Evolutionary conservation across 2,329 filamentous ascomycete species (phyloP).

Genomic region (Westerdykella ornata): DNA sequence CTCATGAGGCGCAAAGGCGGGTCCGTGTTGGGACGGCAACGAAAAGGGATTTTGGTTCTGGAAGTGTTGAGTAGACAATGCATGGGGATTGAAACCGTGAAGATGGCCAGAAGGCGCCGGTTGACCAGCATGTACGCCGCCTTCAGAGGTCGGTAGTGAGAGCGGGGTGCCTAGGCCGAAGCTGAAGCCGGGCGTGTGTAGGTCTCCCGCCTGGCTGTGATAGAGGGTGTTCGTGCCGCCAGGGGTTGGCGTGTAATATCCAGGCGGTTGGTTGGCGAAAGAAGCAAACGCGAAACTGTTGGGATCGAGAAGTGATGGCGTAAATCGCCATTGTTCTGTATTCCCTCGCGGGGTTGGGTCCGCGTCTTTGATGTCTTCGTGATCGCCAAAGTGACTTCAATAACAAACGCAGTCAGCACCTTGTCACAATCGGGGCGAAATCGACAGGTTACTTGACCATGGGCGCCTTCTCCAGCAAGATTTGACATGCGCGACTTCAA

Average conservation of each 20-base stretch:
- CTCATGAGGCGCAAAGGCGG: conserved; percentile 65
- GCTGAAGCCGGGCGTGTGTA: conserved; percentile 73
- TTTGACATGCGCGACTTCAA: background rate
- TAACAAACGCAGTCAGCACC: conserved; percentile 3
- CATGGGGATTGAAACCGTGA: conserved; percentile 55
- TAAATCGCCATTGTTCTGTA: conserved; percentile 79
- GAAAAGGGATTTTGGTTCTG: conserved; percentile 66
- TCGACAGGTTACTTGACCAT: no score
- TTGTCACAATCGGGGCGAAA: no score
- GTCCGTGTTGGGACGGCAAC: conserved; percentile 42
- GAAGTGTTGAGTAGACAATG: conserved; percentile 41
- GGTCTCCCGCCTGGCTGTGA: conserved; percentile 74
- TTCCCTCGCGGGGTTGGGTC: conserved; percentile 76
- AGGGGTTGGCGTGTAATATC: conserved; percentile 83
- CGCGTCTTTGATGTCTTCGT: conserved; percentile 60
- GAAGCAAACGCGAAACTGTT: conserved; percentile 73
- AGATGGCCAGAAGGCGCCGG: conserved; percentile 48
- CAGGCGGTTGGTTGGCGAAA: conserved; percentile 72
- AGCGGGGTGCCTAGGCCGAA: conserved; percentile 74
- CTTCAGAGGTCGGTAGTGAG: conserved; percentile 68
- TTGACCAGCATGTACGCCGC: conserved; percentile 54
- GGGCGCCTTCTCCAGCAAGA: no score
- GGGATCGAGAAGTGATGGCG: conserved; percentile 80
- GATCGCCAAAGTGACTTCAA: conserved; percentile 41
- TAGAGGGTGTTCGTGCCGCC: conserved; percentile 74